Conservation (phyloP, 306 rosid species). For the Arachis hypogaea region DNA sequence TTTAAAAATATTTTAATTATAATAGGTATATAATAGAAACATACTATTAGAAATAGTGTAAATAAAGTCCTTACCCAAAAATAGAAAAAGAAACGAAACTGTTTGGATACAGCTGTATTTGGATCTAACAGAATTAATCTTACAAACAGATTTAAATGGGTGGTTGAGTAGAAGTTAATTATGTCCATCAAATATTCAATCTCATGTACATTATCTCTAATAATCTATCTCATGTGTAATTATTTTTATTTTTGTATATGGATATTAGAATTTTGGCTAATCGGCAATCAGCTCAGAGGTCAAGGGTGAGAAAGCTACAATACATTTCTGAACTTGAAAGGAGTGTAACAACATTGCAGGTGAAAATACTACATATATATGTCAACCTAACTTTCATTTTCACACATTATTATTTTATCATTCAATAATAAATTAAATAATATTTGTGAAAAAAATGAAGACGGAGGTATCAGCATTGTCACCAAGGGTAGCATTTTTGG, state of each 20-base stretch:
- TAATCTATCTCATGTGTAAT: too few species aligned
- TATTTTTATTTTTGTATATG: conserved; percentile 6
- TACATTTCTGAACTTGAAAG: conserved; percentile 92
- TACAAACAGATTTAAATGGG: conserved; percentile 3
- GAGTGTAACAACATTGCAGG: conserved; percentile 90
- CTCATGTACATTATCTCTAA: background rate
- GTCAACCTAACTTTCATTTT: background rate
- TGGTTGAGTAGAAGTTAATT: conserved; percentile 21
- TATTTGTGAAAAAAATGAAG: conserved; percentile 44
- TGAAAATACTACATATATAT: conserved; percentile 3
- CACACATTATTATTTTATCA: background rate
- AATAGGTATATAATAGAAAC: too few species aligned
- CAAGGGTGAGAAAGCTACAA: conserved; percentile 89
- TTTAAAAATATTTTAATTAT: too few species aligned
- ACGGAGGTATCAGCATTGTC: conserved; percentile 94
- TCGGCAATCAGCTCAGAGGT: conserved; percentile 94
- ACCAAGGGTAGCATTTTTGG: conserved; percentile 91
- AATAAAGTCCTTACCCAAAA: too few species aligned
- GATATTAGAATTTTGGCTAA: conserved; percentile 78
- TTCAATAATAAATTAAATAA: background rate
- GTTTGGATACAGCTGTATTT: too few species aligned
- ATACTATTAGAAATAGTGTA: too few species aligned
- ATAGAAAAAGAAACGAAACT: too few species aligned
- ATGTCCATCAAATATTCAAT: background rate
- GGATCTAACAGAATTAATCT: conserved; percentile 1